Base-by-base conservation (phyloP, 1,284 basidiomycete species). In the Rhizoctonia solani region DNA sequence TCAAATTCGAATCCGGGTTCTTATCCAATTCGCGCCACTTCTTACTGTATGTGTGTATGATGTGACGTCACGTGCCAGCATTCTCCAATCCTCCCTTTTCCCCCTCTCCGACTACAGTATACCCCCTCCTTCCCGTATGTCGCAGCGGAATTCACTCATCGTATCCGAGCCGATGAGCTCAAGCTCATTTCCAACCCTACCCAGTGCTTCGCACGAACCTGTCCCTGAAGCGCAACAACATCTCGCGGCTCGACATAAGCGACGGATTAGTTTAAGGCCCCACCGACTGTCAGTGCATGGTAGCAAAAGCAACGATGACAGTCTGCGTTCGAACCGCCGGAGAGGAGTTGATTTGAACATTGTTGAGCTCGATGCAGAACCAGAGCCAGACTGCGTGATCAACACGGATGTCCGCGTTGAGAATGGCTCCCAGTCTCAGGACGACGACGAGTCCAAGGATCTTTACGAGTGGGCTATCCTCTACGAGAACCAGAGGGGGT, bases 401-500 rank as follows among this genome's bases (percentile, higher is more conserved):
- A 19, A 30, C 6, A 13, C 46, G 13, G 58, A 39, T 52, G 58
- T 63, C 29, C 58, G 52, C 46, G 47, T 63, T 29, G 63, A 30
- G 39, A 52, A 66, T n/a, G n/a, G n/a, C 19, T 54, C 34, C 50
- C 47, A 52, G 21, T n/a, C 32, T 23, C 54, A 50, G 8, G 32
- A 54, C 11, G 63, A 66, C 39, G 63, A 66, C n/a, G 63, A 66
- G 63, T 50, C 63, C 19, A 53, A 47, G 41, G 69, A 65, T 72
- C 76, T 81, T 6, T 92, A 88, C 74, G 80, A 82, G 74, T 92
- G 90, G 90, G 89, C 87, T 6, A 75, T 88, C 14, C 72, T 92
- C n/a, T 84, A 85, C 70, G 85, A 92, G 76, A 90, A 92, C 73
- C 90, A 92, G 75, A 79, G 90, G 74, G 90, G 90, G 89, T 89